Base-by-base conservation (phyloP, 257 asterid species). In the Craterostigma plantagineum region DNA sequence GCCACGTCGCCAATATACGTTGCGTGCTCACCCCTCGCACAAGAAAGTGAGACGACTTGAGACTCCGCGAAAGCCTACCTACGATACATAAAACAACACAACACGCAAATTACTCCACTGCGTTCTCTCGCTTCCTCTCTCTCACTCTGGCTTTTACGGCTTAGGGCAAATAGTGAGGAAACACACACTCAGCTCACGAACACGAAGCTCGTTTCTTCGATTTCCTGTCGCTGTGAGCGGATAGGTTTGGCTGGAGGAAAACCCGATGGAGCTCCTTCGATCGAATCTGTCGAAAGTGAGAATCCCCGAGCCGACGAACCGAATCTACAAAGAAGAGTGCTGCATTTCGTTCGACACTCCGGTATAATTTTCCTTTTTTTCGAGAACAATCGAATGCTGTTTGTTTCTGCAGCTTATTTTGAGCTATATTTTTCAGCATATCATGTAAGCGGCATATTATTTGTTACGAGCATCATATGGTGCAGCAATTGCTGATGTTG, bases 301-400 rank as follows among this genome's bases (percentile, higher is more conserved):
- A 38, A 90, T 83, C 44, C 99, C 99, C 11, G 96, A 77, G 63
- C 96, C 96, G 0, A 90, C 95, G 35, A 77, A 63, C 72, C 95
- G 95, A 59, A 71, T 90, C 64, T 90, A 74, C 81, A 90, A 90
- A 63, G 81, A 79, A 0, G 99, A 90, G 42, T 90, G 99, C 59
- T 90, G 99, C 83, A 64, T 90, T 54, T 79, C 99, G 4, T 90
- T 66, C 53, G 94, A 83, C 49, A 72, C 91, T 38, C 99, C 99
- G 84, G 96, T 90, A 72, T 30, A 37, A 50, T 11, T 42, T 59
- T 23, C 30, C 6, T 23, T 23, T 23, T 23, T n/a, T n/a, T n/a
- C n/a, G 4, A 23, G 30, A 23, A 23, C n/a, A 23, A 23, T 23
- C 30, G 30, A 23, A n/a, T n/a, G n/a, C n/a, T 23, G 30, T 23